These are phyloP conservation scores for Hypholoma fasciculare DNA, from an alignment of 768 basidiomycete genomes.

Conservation along the genomic window DNA sequence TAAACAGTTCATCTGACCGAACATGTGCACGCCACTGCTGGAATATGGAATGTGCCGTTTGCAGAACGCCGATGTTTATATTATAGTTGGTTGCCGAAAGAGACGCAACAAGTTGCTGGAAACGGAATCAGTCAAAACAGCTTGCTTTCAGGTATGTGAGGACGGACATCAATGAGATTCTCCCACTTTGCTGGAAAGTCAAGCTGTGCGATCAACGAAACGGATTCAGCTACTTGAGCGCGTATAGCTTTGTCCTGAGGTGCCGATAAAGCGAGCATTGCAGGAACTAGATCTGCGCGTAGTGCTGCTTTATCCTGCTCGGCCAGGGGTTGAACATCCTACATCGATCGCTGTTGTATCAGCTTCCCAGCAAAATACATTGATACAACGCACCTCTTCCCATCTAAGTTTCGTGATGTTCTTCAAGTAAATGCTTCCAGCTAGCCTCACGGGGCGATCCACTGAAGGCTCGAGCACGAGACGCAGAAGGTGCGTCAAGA, in stretches of 20 bases:
- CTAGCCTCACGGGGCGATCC: constrained; percentile 73
- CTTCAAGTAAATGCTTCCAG: constrained; percentile 90
- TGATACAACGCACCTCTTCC: constrained; percentile 66
- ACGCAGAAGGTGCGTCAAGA: constrained; percentile 74
- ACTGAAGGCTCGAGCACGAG: constrained; percentile 73
- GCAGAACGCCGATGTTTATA: constrained; percentile 85
- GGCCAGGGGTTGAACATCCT: constrained; percentile 75
- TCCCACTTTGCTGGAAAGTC: constrained; percentile 93
- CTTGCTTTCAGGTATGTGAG: not conserved
- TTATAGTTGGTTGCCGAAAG: constrained; percentile 81
- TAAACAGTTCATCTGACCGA: constrained; percentile 82
- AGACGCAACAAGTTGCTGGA: constrained; percentile 84
- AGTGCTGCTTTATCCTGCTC: constrained; percentile 73
- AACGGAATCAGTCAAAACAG: not conserved
- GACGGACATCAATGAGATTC: constrained; percentile 84
- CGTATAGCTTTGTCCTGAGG: constrained; percentile 72
- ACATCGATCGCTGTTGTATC: constrained; percentile 14
- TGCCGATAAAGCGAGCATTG: constrained; percentile 85
- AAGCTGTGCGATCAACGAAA: constrained; percentile 85
- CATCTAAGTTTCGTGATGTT: constrained; percentile 86
- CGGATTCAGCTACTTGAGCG: constrained; percentile 89
- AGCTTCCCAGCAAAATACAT: not conserved
- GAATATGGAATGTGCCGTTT: constrained; percentile 97
- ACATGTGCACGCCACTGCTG: constrained; percentile 90
- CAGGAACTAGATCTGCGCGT: constrained; percentile 78